A percentile compares a stretch with the other conserved stretches of the same genome.
These are phyloP conservation scores for Calonectria crousiana DNA, from an alignment of 2,329 filamentous ascomycete genomes.

Conservation along the genomic window DNA sequence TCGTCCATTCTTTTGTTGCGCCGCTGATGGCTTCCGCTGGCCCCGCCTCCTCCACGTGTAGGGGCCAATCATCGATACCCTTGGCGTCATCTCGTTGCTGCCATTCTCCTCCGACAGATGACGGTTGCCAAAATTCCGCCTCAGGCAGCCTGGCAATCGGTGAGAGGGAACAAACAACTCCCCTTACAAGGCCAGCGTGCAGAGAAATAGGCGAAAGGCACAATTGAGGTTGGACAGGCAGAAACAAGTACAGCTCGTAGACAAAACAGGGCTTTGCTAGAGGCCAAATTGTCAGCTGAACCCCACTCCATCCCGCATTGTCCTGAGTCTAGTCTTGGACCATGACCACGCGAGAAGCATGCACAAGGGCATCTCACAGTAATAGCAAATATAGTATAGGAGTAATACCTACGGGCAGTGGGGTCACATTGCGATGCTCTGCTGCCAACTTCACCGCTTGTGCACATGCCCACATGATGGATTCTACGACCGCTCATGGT, in stretches of 20 bases:
- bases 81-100: neutral
- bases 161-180: neutral
- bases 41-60: neutral
- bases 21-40: neutral
- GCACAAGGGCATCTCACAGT: neutral
- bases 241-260: neutral
- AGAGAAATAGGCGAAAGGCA: neutral
- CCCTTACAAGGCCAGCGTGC: neutral
- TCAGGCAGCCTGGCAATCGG: neutral
- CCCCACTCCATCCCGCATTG: neutral
- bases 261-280: neutral
- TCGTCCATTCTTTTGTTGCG: neutral
- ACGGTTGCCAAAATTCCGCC: neutral
- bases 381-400: neutral
- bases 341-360: neutral
- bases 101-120: neutral
- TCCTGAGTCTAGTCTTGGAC: neutral
- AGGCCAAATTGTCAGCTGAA: neutral
- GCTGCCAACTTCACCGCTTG: conserved; percentile 13
- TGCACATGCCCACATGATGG: conserved; percentile 7
- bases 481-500: neutral
- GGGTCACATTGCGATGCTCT: neutral
- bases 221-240: neutral
- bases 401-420: neutral
- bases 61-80: neutral